Base-by-base conservation (phyloP, 257 asterid genomes). In the Dorcoceras hygrometricum region DNA sequence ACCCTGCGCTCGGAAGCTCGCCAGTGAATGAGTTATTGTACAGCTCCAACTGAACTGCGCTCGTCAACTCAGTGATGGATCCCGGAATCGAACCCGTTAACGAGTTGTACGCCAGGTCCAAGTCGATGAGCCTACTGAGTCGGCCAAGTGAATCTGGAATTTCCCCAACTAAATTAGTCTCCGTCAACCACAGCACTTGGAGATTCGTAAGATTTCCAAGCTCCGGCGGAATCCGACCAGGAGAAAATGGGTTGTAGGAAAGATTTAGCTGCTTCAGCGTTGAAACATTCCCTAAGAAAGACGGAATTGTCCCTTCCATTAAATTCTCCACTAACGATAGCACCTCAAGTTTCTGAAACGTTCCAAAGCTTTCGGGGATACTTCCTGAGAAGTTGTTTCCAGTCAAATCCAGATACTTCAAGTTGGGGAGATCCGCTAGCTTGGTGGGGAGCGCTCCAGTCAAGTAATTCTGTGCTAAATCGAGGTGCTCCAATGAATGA, bases 361-460 rank as follows among this genome's bases (percentile, higher is more conserved):
- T 74, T 23, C 98, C 99, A 63, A 81, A 94, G 16, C 79, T 87
- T 3, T 73, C 86, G 43, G 99, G 98, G 9, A 94, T 90, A 24
- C 64, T 56, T 23, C 99, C 99, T 77, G 99, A 88, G 53, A 94
- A 88, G 78, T 94, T 94, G 51, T 94, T 94, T 5, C 98, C 98
- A 2, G 90, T 81, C 62, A 94, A 83, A 76, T 90, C 99, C 20
- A 94, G 95, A 73, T 88, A 81, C 65, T 78, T 87, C 23, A 94
- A 73, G 46, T 77, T 83, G 6, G 93, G 91, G 18, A 94, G 87
- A 51, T 77, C 85, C 0, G 96, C 74, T 1, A 94, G 32, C 53
- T 62, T 59, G 25, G 22, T 58, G 5, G 99, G 96, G 16, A 90
- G 81, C 9, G 70, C 68, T 19, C 98, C 99, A 34, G 94, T 89